Conservation (phyloP, 1,284 basidiomycete species). For the Ceratobasidium sp. region DNA sequence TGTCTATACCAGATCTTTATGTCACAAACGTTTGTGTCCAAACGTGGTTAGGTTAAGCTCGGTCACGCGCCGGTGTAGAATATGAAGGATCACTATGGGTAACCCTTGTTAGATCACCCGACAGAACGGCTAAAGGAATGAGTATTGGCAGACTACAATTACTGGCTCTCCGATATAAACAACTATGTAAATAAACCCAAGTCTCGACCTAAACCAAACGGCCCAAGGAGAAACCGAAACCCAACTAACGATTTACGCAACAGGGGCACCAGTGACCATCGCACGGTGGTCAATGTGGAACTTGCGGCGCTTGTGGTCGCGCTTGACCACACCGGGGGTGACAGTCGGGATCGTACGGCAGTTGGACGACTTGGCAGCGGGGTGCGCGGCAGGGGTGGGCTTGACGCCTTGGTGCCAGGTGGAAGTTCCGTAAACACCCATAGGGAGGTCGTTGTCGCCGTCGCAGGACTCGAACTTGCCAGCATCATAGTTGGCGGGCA, state of each 20-base stretch:
- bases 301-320: constrained; percentile 31
- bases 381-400: constrained; percentile 65
- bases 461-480: constrained; percentile 65
- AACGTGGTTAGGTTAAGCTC: too few relatives aligned
- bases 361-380: constrained; percentile 56
- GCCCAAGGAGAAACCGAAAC: neutral
- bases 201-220: neutral
- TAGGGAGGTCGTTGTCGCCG: constrained; percentile 63
- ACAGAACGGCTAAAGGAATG: constrained; percentile 2
- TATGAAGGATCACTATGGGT: too few relatives aligned
- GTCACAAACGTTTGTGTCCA: too few relatives aligned
- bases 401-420: constrained; percentile 67
- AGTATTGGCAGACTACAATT: constrained; percentile 16
- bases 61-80: too few relatives aligned
- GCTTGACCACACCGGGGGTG: constrained; percentile 28
- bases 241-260: neutral
- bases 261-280: constrained; percentile 17
- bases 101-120: neutral
- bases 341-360: constrained; percentile 62
- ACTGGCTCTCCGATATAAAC: constrained; percentile 1
- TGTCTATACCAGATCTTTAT: too few relatives aligned
- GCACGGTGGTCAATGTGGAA: constrained; percentile 21
- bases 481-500: constrained; percentile 64
- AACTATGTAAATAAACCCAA: neutral
- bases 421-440: constrained; percentile 70